Evolutionary conservation across 306 rosid genomes (phyloP), one percentile per base, ranked within the genome.

Genomic region (Gastrolobium villosum): DNA sequence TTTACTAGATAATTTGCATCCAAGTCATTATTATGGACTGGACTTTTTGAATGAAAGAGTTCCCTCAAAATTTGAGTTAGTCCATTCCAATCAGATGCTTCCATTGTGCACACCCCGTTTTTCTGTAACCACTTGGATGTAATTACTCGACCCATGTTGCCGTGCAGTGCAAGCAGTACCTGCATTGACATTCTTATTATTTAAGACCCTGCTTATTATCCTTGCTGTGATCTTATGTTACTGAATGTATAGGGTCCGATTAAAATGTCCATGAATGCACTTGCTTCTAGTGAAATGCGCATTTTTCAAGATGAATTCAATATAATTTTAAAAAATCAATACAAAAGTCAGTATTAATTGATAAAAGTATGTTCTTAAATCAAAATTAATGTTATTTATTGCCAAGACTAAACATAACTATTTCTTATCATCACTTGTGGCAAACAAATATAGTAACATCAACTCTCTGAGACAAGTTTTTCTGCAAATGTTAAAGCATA

Each of bases 61-160:
- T 90, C 91, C 56, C 88, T 78, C 67, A 96, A 92, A 75, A 88
- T 74, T 66, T 92, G 97, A 31, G 99, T 91, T 68, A 96, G 85
- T 78, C 89, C 99, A 72, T 96, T 96, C 99, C 99, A 96, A 74
- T 96, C 99, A 5, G 97, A 93, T 52, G 93, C 94, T 87, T 90
- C 93, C 80, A 96, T 57, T 55, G 92, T 84, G 82, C 82, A 80
- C 44, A 85, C 88, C 77, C 97, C 96, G 13, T 79, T 88, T 86
- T 85, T 93, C 62, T 81, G 79, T 69, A 96, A 76, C 99, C 99
- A 95, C 75, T 81, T 87, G 5, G 97, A 89, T 74, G 84, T 91
- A 75, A 91, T 87, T 74, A 84, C 36, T 82, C 98, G 87, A 55
- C 94, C 82, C 94, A 83, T 84, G 79, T 83, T 88, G 13, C 96